phyloP scores from a whole-genome alignment of 2,329 filamentous ascomycete species.

The Aureobasidium zeae region DNA sequence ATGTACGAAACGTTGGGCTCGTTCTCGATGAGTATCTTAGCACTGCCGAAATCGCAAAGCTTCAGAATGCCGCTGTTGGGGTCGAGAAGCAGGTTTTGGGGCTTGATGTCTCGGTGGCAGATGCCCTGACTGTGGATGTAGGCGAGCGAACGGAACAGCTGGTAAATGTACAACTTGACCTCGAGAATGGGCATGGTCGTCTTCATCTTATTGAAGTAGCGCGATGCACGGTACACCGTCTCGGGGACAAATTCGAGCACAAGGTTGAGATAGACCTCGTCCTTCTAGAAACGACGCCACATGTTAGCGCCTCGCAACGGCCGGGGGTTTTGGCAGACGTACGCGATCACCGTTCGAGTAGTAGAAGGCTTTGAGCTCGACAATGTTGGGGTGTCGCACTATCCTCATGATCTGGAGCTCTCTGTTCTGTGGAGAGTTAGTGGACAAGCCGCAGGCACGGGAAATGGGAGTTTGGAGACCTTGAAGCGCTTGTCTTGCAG shows the following conservation, averaged over 20 bases:
- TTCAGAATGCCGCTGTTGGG: slow-evolving; percentile 86
- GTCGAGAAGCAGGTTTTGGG: slow-evolving; percentile 91
- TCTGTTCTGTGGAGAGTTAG: slow-evolving; percentile 60
- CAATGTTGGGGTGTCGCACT: slow-evolving; percentile 96
- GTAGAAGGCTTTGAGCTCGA: slow-evolving; percentile 98
- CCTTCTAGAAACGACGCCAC: slow-evolving; percentile 46
- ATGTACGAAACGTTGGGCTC: slow-evolving; percentile 99
- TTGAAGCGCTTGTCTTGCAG: slow-evolving; percentile 99
- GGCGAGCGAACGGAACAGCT: slow-evolving; percentile 93
- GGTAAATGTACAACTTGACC: slow-evolving; percentile 99
- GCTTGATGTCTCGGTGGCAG: slow-evolving; percentile 98
- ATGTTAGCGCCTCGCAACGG: slow-evolving; percentile 13
- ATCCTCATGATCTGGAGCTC: slow-evolving; percentile 99
- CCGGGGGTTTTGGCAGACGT: slow-evolving; percentile 22
- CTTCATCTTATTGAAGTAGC: slow-evolving; percentile 99
- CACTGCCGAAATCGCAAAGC: slow-evolving; percentile 96
- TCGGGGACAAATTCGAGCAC: slow-evolving; percentile 97
- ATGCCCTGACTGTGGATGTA: slow-evolving; percentile 99
- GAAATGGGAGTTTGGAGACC: slow-evolving; percentile 43
- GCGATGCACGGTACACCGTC: slow-evolving; percentile 93
- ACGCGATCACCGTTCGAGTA: slow-evolving; percentile 98
- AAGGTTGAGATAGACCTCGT: slow-evolving; percentile 97
- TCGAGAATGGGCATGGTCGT: slow-evolving; percentile 98
- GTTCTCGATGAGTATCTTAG: slow-evolving; percentile 96
- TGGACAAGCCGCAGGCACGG: neutral